A percentile compares a stretch with the other conserved stretches of the same genome.
phyloP scores from a whole-genome alignment of 2,329 filamentous ascomycete genomes.

The Aspergillus awamori region DNA sequence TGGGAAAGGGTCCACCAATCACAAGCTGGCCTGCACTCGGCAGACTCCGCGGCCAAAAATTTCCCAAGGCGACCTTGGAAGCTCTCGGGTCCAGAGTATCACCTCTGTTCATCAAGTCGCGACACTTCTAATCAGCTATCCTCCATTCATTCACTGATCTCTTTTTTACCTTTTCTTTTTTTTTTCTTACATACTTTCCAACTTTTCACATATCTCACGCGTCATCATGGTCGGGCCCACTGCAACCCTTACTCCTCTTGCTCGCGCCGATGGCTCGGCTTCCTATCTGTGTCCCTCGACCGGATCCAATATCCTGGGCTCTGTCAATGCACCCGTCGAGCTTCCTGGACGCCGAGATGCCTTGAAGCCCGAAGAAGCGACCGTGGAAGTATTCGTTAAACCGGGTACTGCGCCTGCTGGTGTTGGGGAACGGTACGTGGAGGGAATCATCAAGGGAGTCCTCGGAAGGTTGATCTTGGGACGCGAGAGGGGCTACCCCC shows the following conservation, averaged over 20 bases:
- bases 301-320: slow-evolving; percentile 79
- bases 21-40: slow-evolving; percentile 16
- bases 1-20: slow-evolving; percentile 15
- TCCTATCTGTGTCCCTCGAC: slow-evolving; percentile 45
- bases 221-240: slow-evolving; percentile 40
- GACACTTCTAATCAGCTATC: neutral
- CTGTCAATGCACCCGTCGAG: slow-evolving; percentile 92
- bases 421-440: slow-evolving; percentile 80
- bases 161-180: neutral
- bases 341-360: slow-evolving; percentile 74
- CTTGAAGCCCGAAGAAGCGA: slow-evolving; percentile 87
- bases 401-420: slow-evolving; percentile 83
- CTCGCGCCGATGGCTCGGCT: slow-evolving; percentile 45
- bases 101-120: neutral
- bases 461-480: slow-evolving; percentile 45
- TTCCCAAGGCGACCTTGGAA: slow-evolving; percentile 12
- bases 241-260: slow-evolving; percentile 37
- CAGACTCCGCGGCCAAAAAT: slow-evolving; percentile 16
- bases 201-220: neutral
- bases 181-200: neutral
- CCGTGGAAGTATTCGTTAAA: slow-evolving; percentile 85
- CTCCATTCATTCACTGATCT: neutral
- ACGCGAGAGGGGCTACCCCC: slow-evolving; percentile 45
- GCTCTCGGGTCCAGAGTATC: neutral
- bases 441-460: slow-evolving; percentile 54